Percentiles rank a stretch among this genome's conserved stretches.
Evolutionary conservation across 768 basidiomycete genomes (phyloP).

Genomic region (Lenzites betulinus): DNA sequence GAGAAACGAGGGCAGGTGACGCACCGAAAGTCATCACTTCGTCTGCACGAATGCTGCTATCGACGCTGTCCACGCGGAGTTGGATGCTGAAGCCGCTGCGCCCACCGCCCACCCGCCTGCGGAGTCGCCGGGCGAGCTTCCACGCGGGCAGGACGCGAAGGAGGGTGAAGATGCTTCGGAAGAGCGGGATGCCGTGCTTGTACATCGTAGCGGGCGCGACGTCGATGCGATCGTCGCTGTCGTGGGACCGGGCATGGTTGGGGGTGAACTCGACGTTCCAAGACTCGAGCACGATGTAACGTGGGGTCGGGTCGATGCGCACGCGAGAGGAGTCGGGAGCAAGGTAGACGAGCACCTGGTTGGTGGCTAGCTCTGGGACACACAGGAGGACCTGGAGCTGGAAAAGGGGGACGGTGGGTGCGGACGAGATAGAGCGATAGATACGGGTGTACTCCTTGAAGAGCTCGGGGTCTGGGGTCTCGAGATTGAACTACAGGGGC

Average conservation of each 20-base stretch:
- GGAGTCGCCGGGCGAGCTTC: constrained; percentile 66
- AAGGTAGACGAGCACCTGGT: constrained; percentile 72
- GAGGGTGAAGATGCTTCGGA: constrained; percentile 74
- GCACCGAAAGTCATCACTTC: constrained; percentile 44
- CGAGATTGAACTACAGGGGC: constrained; percentile 76
- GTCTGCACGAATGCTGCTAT: constrained; percentile 27
- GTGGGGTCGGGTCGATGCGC: constrained; percentile 69
- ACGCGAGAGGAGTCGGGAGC: constrained; percentile 59
- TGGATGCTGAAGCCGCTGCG: constrained; percentile 50
- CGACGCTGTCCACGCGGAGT: constrained; percentile 44
- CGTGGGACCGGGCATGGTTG: constrained; percentile 16
- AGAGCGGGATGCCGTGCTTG: constrained; percentile 82
- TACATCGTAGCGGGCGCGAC: constrained; percentile 76
- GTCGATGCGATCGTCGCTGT: constrained; percentile 38
- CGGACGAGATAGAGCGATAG: constrained; percentile 58
- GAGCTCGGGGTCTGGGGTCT: constrained; percentile 72
- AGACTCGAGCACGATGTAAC: constrained; percentile 70
- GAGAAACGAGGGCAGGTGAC: constrained; percentile 19
- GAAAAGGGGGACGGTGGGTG: constrained; percentile 47
- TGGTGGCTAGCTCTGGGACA: constrained; percentile 66
- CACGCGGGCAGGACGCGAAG: constrained; percentile 76
- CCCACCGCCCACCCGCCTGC: constrained; percentile 43
- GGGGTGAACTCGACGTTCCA: constrained; percentile 57
- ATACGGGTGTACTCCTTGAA: constrained; percentile 63
- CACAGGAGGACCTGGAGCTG: constrained; percentile 70